Percentiles rank a stretch among this genome's conserved stretches.
Evolutionary conservation across 78 protist genomes (phyloP).

Genomic region (Tieghemostelium lacteum): DNA sequence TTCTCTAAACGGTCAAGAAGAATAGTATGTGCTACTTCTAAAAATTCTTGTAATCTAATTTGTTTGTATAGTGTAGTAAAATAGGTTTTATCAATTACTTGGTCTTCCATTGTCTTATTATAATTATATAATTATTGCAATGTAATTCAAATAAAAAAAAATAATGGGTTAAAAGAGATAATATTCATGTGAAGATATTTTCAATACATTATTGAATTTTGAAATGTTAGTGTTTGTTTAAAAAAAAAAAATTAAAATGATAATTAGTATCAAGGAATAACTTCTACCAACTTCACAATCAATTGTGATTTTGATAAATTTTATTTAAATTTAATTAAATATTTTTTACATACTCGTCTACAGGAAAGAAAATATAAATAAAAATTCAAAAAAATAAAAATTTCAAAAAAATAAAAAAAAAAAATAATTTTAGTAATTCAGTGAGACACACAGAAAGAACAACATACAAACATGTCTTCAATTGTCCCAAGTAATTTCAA

Average conservation of each 20-base stretch:
- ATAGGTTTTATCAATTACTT: slow-evolving; percentile 53
- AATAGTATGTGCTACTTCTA: slow-evolving; percentile 74
- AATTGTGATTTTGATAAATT: too few species aligned
- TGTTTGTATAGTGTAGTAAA: slow-evolving; percentile 72
- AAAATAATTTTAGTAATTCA: too few species aligned
- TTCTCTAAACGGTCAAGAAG: slow-evolving; percentile 68
- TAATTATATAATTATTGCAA: not conserved
- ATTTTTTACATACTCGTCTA: too few species aligned
- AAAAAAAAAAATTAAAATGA: too few species aligned
- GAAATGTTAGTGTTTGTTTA: too few species aligned
- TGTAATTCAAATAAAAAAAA: not conserved
- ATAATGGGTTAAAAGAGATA: not conserved
- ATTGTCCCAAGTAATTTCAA: slow-evolving; percentile 52
- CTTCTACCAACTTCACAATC: too few species aligned
- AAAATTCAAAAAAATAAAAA: too few species aligned
- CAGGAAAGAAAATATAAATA: too few species aligned
- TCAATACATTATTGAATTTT: too few species aligned
- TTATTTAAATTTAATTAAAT: too few species aligned
- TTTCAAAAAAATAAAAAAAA: too few species aligned
- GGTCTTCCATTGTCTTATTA: slow-evolving; percentile 67
- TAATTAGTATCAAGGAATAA: too few species aligned
- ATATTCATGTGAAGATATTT: not conserved
- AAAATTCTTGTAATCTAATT: slow-evolving; percentile 79
- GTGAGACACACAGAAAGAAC: not conserved
- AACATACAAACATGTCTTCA: not conserved